A percentile compares a stretch with the other conserved stretches of the same genome.
phyloP scores from a whole-genome alignment of 2,329 filamentous ascomycete species.

The Xylaria polymorpha region DNA sequence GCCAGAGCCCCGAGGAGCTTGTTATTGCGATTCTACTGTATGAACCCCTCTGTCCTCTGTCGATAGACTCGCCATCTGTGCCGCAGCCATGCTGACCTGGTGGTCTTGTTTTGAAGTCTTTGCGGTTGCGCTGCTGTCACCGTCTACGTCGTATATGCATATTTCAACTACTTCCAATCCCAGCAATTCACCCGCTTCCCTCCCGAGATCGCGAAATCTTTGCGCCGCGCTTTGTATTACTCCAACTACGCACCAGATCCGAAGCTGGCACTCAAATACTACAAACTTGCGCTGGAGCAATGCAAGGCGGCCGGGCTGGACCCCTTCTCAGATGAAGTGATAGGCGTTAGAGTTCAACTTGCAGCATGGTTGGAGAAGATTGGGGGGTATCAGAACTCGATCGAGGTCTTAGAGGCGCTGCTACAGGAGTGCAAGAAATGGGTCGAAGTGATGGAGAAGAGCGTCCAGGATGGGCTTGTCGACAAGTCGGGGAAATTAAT shows the following conservation, averaged over 20 bases:
- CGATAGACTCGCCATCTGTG: neutral
- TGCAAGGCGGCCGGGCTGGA: conserved; percentile 82
- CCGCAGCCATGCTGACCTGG: conserved; percentile 41
- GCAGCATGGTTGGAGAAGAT: conserved; percentile 83
- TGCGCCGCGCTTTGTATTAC: conserved; percentile 89
- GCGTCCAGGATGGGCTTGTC: conserved; percentile 59
- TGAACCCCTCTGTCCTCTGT: conserved; percentile 32
- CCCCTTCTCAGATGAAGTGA: conserved; percentile 88
- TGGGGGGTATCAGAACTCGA: conserved; percentile 74
- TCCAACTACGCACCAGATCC: conserved; percentile 81
- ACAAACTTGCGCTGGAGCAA: conserved; percentile 79
- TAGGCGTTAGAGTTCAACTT: conserved; percentile 88
- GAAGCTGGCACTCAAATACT: conserved; percentile 82
- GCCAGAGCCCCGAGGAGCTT: conserved; percentile 58
- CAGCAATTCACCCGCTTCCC: conserved; percentile 70
- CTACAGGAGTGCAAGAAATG: conserved; percentile 74
- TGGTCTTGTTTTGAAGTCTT: conserved; percentile 49
- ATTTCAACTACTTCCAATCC: conserved; percentile 67
- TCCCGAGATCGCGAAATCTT: conserved; percentile 76
- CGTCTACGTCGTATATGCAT: conserved; percentile 57
- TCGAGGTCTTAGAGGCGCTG: conserved; percentile 82
- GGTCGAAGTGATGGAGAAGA: conserved; percentile 66
- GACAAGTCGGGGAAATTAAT: conserved; percentile 54
- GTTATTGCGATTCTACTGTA: conserved; percentile 57
- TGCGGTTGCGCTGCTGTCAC: conserved; percentile 49